Base-by-base conservation (phyloP, 2,329 filamentous ascomycete species). In the Stachybotrys chartarum region DNA sequence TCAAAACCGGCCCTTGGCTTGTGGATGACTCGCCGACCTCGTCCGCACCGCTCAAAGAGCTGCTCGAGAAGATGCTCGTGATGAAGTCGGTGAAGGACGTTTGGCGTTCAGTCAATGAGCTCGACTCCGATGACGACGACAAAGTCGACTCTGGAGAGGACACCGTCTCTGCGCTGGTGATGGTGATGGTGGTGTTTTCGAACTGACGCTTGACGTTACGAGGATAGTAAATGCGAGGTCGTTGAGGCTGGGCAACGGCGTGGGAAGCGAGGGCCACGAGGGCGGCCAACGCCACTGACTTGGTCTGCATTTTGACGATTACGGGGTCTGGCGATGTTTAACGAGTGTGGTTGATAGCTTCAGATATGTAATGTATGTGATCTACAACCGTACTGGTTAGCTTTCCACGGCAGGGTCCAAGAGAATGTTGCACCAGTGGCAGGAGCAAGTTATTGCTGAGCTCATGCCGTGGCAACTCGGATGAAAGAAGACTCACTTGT, bases 221-320 rank as follows among this genome's bases (percentile, higher is more conserved):
- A 12, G 82, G 82, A 59, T 79, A 84, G 66, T 83, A 84, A 63
- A 82, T 80, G 64, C 74, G 77, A 17, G 80, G 80, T 58, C 72
- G 70, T 39, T 76, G 69, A 44, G 67, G 61, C 54, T 77, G 72
- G 24, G 76, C 78, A 60, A 70, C 69, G 55, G 71, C 73, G n/a
- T 76, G 72, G 39, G 77, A 72, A 57, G 77, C 73, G 58, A 79
- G 68, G 60, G 75, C 76, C 63, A 82, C 63, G 18, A 76, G 75
- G 68, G 77, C 76, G 60, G 76, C 75, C 65, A 81, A 61, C 55
- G 78, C 64, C 61, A 67, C 61, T 10, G 77, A 73, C 62, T 73
- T 74, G 59, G 75, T 70, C 64, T 75, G 78, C 81, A 84, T 84
- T 62, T 62, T 78, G 50, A 46, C 47, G 54, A 31, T 45, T 58